phyloP scores from a whole-genome alignment of 2,329 filamentous ascomycete genomes.

The Ascochyta fabae region DNA sequence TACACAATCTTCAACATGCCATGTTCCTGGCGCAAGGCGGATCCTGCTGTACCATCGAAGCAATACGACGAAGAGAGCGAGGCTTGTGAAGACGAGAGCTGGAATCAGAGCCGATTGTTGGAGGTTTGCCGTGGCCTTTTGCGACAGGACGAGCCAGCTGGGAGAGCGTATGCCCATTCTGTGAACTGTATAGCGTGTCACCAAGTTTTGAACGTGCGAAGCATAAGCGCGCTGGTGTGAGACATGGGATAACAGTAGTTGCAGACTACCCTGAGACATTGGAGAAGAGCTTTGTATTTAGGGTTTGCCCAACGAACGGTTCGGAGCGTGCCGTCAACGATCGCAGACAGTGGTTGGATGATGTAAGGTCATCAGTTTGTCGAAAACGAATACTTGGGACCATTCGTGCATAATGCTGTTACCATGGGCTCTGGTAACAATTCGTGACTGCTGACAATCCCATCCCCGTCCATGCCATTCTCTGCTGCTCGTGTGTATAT shows the following conservation, averaged over 20 bases:
- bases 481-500: neutral
- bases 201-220: neutral
- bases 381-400: neutral
- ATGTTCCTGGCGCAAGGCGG: conserved; percentile 17
- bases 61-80: conserved; percentile 31
- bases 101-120: conserved; percentile 32
- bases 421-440: neutral
- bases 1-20: conserved; percentile 36
- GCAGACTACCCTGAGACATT: neutral
- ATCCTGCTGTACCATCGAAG: conserved; percentile 40
- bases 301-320: neutral
- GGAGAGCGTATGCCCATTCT: conserved; percentile 28
- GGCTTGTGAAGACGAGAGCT: conserved; percentile 30
- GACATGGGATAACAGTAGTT: neutral
- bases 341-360: neutral
- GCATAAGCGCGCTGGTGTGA: neutral
- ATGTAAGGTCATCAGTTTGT: neutral
- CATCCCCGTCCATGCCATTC: neutral
- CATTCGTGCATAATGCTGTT: neutral
- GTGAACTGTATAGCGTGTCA: neutral
- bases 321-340: neutral
- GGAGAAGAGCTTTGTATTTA: neutral
- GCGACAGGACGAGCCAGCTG: conserved; percentile 33
- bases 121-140: conserved; percentile 32
- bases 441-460: neutral